phyloP scores from a whole-genome alignment of 2,329 filamentous ascomycete genomes.

The Zelopaecilomyces penicillatus region DNA sequence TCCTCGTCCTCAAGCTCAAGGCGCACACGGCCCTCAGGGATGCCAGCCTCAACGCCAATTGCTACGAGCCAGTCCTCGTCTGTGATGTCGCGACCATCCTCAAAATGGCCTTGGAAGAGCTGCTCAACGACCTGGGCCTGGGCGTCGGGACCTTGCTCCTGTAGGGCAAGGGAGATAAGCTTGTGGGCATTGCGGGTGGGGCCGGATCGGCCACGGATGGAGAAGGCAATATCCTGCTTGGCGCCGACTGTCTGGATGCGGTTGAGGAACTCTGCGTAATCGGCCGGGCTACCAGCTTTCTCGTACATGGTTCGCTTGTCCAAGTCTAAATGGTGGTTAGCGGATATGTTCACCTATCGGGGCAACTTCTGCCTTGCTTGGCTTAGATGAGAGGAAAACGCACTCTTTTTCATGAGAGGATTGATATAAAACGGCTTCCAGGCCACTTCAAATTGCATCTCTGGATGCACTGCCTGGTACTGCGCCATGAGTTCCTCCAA shows the following conservation, averaged over 20 bases:
- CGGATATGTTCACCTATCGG: constrained; percentile 4
- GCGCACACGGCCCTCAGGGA: constrained; percentile 20
- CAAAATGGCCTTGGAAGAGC: constrained; percentile 36
- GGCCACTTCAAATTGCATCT: constrained; percentile 35
- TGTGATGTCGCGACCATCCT: constrained; percentile 32
- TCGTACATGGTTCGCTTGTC: constrained; percentile 30
- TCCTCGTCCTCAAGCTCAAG: constrained; percentile 21
- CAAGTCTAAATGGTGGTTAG: constrained; percentile 15
- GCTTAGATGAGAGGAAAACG: not conserved
- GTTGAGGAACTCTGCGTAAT: constrained; percentile 18
- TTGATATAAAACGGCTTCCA: constrained; percentile 41
- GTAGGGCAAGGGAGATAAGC: constrained; percentile 35
- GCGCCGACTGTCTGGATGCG: constrained; percentile 25
- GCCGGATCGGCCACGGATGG: constrained; percentile 34
- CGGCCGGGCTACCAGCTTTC: constrained; percentile 17
- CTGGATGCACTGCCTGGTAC: constrained; percentile 31
- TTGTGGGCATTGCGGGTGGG: constrained; percentile 38
- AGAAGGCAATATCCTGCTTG: constrained; percentile 31
- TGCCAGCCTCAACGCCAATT: constrained; percentile 24
- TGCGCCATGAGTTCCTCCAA: constrained; percentile 36
- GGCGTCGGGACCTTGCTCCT: constrained; percentile 18
- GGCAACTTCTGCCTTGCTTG: not conserved
- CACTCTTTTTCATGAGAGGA: constrained; percentile 21
- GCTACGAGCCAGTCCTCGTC: constrained; percentile 29
- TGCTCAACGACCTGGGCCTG: constrained; percentile 33